These are phyloP conservation scores for Leccinum griseonigrum DNA, from an alignment of 1,284 basidiomycete genomes.

Conservation along the genomic window DNA sequence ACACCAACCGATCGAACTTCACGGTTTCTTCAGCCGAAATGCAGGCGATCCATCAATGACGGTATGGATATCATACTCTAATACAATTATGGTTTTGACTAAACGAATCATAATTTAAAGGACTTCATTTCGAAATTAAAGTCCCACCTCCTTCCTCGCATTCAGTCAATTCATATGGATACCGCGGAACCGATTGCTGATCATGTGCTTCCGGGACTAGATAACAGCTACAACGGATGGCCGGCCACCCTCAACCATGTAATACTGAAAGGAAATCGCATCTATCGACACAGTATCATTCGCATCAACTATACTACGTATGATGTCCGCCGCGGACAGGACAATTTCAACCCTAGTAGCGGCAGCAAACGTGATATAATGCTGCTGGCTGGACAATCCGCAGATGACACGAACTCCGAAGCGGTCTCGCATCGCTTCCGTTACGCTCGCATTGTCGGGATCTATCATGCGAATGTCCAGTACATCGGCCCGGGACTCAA, in stretches of 20 bases:
- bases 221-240: background rate
- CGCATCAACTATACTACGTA: background rate
- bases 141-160: background rate
- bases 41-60: background rate
- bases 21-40: background rate
- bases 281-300: background rate
- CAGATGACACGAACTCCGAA: too few relatives aligned
- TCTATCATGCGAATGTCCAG: too few relatives aligned
- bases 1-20: too few relatives aligned
- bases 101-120: background rate
- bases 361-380: too few relatives aligned
- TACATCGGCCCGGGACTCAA: too few relatives aligned
- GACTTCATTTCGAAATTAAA: background rate
- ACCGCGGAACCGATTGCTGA: background rate
- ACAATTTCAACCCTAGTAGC: background rate
- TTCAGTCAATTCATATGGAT: background rate
- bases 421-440: too few relatives aligned
- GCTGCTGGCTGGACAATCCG: too few relatives aligned
- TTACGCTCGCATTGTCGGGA: too few relatives aligned
- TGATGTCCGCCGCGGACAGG: background rate
- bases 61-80: background rate
- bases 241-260: background rate
- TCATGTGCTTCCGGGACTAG: background rate
- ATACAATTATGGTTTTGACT: background rate
- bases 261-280: background rate